phyloP scores from a whole-genome alignment of 2,329 filamentous ascomycete species.

The Ophiostoma triangulosporum region DNA sequence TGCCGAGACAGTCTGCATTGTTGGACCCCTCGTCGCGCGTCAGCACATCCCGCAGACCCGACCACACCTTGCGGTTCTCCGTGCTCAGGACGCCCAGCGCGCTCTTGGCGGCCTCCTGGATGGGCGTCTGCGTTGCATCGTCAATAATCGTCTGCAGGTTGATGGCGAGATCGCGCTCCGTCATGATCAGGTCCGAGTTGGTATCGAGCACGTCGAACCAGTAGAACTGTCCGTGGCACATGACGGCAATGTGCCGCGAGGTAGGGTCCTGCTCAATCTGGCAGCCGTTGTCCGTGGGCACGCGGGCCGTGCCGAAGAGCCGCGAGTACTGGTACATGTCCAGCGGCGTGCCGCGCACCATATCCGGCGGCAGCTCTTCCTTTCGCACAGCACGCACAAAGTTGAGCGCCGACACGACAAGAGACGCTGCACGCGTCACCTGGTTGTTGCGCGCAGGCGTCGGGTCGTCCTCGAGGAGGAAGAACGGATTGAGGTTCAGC shows the following conservation, averaged over 20 bases:
- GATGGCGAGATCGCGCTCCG: conserved; percentile 79
- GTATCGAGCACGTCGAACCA: conserved; percentile 97
- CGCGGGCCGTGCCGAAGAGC: conserved; percentile 84
- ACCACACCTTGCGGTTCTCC: conserved; percentile 95
- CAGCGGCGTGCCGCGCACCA: conserved; percentile 65
- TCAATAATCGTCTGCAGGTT: conserved; percentile 88
- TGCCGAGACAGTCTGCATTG: conserved; percentile 89
- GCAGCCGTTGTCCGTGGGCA: conserved; percentile 88
- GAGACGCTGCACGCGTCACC: conserved; percentile 81
- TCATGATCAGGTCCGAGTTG: conserved; percentile 93
- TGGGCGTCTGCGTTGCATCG: conserved; percentile 77
- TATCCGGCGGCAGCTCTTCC: conserved; percentile 86
- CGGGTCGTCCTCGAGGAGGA: conserved; percentile 91
- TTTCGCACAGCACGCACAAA: conserved; percentile 88
- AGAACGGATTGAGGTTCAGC: conserved; percentile 94
- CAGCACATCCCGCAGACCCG: conserved; percentile 74
- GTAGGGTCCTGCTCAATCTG: conserved; percentile 88
- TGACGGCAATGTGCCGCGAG: conserved; percentile 85
- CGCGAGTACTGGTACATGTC: conserved; percentile 98
- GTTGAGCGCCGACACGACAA: conserved; percentile 78
- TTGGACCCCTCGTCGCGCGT: conserved; percentile 79
- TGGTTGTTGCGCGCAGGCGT: conserved; percentile 95
- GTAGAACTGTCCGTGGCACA: conserved; percentile 93
- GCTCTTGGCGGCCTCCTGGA: conserved; percentile 89
- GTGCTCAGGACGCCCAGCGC: conserved; percentile 89